Conservation (phyloP, 202 grass and related monocot species). For the Zoysia matrella region DNA sequence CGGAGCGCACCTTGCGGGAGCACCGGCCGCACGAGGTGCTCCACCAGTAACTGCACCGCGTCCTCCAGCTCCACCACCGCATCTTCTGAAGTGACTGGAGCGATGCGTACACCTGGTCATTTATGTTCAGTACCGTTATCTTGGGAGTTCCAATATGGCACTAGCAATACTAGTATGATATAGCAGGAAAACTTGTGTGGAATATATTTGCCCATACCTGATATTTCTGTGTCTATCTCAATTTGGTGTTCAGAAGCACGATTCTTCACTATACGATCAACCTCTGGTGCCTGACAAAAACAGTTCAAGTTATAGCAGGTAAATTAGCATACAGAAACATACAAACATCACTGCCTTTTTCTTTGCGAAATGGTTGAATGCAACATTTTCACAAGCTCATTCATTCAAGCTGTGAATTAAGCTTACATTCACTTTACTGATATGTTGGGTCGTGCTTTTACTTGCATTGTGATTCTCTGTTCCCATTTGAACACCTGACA, state of each 20-base stretch:
- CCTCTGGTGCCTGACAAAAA: no score
- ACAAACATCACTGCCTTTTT: neutral
- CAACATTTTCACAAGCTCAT: neutral
- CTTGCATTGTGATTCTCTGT: neutral
- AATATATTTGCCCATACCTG: constrained; percentile 33
- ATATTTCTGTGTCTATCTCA: constrained; percentile 3
- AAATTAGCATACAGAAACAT: constrained; percentile 21
- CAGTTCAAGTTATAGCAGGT: constrained; percentile 21
- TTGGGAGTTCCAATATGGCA: constrained; percentile 28
- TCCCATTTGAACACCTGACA: no score
- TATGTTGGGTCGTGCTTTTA: constrained; percentile 28
- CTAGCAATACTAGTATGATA: neutral
- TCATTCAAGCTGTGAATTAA: constrained; percentile 33
- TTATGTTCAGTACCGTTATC: constrained; percentile 37
- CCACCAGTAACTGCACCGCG: constrained; percentile 61
- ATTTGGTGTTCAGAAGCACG: constrained; percentile 31
- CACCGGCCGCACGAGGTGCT: constrained; percentile 56
- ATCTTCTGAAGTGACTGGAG: constrained; percentile 33
- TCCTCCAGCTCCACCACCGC: constrained; percentile 62
- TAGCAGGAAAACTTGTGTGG: constrained; percentile 36
- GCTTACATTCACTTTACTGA: constrained; percentile 30
- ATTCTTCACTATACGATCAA: constrained; percentile 22
- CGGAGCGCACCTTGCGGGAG: constrained; percentile 28
- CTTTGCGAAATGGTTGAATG: neutral
- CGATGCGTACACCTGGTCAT: constrained; percentile 49